Percentiles rank a stretch among this genome's conserved stretches.
phyloP scores from a whole-genome alignment of 495 filamentous ascomycete species.

The Neurospora intermedia region DNA sequence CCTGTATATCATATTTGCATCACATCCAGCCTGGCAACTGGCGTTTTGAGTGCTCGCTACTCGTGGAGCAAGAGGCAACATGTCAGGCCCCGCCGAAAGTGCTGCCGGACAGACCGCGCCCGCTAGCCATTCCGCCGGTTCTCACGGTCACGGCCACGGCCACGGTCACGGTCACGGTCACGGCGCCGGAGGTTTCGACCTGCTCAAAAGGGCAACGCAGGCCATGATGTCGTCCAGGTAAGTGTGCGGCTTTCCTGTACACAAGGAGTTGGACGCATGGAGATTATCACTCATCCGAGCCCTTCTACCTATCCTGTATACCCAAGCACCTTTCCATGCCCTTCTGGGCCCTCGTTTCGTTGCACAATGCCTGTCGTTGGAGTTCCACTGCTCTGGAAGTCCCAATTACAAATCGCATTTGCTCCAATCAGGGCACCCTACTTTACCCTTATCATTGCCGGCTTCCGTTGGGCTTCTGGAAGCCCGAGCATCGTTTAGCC shows the following conservation, averaged over 20 bases:
- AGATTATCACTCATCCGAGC: background rate
- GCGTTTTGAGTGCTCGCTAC: background rate
- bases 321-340: background rate
- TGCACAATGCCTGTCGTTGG: background rate
- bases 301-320: conserved; percentile 4
- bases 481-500: conserved; percentile 15
- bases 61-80: conserved; percentile 15
- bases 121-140: conserved; percentile 9
- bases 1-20: conserved; percentile 3
- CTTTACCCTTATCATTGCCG: conserved; percentile 14
- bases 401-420: background rate
- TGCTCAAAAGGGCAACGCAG: conserved; percentile 45
- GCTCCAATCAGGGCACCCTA: background rate
- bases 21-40: conserved; percentile 11
- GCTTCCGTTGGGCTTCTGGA: conserved; percentile 19
- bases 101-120: background rate
- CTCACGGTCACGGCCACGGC: background rate
- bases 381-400: background rate
- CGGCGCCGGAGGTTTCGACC: conserved; percentile 32
- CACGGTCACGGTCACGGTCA: conserved; percentile 10
- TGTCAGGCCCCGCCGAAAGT: conserved; percentile 20
- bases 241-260: conserved; percentile 19
- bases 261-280: background rate
- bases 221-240: conserved; percentile 48
- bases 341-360: conserved; percentile 1